Evolutionary conservation across 129 eudicot species (phyloP).

Genomic region (Saussurea involucrata): DNA sequence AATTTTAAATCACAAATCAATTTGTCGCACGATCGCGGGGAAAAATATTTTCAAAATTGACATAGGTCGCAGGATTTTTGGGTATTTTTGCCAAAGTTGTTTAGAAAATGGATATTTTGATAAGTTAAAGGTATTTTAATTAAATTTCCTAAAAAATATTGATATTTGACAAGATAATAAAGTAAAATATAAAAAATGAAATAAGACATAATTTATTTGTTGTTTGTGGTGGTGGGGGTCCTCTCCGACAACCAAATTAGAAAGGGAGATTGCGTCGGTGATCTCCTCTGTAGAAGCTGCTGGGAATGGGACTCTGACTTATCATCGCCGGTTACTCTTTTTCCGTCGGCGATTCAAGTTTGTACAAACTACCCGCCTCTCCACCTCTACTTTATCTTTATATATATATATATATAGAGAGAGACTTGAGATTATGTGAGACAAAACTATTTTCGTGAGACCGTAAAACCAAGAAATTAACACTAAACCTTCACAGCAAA

Average conservation of each 20-base stretch:
- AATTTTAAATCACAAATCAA: no score
- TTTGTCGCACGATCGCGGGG: no score
- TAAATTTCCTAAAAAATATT: no score
- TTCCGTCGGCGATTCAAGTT: neutral
- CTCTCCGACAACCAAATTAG: slow-evolving; percentile 27
- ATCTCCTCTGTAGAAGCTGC: slow-evolving; percentile 23
- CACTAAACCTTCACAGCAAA: no score
- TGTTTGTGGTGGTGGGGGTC: slow-evolving; percentile 23
- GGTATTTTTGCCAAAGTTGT: no score
- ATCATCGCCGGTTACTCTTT: slow-evolving; percentile 9
- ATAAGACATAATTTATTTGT: neutral
- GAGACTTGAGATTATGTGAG: no score
- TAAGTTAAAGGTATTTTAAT: no score
- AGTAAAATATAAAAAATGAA: neutral
- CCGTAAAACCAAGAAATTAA: no score
- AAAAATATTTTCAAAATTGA: no score
- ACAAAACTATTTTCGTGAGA: no score
- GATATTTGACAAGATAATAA: neutral
- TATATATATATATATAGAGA: neutral
- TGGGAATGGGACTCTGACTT: neutral
- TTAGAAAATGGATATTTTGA: no score
- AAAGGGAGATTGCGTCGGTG: slow-evolving; percentile 30
- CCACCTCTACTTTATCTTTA: slow-evolving; percentile 5
- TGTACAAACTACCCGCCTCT: neutral
- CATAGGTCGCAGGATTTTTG: no score